Percentiles rank a stretch among this genome's conserved stretches.
phyloP scores from a whole-genome alignment of 2,329 filamentous ascomycete genomes.

The Apiospora marii region DNA sequence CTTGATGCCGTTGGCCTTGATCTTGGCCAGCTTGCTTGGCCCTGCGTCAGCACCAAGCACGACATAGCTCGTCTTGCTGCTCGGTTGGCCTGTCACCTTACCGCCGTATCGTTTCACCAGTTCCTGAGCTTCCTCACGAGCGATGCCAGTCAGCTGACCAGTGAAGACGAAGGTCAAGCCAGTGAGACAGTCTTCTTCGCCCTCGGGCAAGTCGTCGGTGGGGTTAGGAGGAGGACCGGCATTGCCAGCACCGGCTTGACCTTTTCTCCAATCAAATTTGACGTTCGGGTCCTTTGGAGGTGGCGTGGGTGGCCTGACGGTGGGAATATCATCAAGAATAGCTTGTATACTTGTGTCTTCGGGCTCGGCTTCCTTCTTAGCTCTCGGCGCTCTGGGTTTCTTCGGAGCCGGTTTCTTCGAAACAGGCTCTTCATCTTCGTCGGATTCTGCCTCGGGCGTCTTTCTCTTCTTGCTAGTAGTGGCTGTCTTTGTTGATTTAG shows the following conservation, averaged over 20 bases:
- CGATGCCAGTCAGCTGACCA: constrained; percentile 80
- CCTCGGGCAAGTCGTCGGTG: constrained; percentile 78
- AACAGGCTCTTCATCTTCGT: constrained; percentile 60
- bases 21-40: constrained; percentile 90
- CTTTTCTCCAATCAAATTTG: constrained; percentile 84
- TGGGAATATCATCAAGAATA: constrained; percentile 88
- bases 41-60: constrained; percentile 91
- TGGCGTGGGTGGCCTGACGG: constrained; percentile 82
- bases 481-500: constrained; percentile 40
- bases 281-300: constrained; percentile 72
- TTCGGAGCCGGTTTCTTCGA: constrained; percentile 59
- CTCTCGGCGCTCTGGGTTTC: constrained; percentile 64
- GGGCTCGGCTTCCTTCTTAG: constrained; percentile 70
- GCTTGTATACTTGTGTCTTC: constrained; percentile 79
- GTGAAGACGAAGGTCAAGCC: constrained; percentile 96
- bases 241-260: constrained; percentile 63
- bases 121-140: constrained; percentile 83
- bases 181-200: constrained; percentile 86
- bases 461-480: constrained; percentile 63
- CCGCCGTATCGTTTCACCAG: constrained; percentile 94
- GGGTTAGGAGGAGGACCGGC: constrained; percentile 69
- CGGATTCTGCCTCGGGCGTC: constrained; percentile 64
- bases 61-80: constrained; percentile 92
- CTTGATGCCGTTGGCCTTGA: constrained; percentile 79
- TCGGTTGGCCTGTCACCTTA: constrained; percentile 85